A percentile compares a stretch with the other conserved stretches of the same genome.
Conservation (phyloP, 495 filamentous ascomycete genomes). For the Paragyromitra xinjiangensis region DNA sequence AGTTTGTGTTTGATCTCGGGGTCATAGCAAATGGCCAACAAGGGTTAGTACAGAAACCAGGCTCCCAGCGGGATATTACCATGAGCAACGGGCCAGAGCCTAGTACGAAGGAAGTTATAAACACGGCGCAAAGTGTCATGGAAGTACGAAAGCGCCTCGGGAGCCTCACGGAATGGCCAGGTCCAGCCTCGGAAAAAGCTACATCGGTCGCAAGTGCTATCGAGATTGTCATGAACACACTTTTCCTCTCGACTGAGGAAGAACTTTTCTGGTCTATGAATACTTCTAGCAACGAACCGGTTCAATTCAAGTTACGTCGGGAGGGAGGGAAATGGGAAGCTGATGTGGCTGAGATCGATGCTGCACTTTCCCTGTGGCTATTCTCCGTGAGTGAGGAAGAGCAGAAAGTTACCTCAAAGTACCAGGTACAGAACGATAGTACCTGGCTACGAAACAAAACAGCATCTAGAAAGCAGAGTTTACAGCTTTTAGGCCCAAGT, state of each 20-base stretch:
- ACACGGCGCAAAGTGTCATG: background rate
- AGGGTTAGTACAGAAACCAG: no score
- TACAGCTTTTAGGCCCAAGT: slow-evolving; percentile 9
- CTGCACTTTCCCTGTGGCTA: slow-evolving; percentile 44
- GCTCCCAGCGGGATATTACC: no score
- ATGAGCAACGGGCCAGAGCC: no score
- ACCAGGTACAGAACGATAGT: background rate
- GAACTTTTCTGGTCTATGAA: background rate
- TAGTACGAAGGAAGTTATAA: no score
- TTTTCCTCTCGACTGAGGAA: background rate
- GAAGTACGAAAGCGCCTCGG: slow-evolving; percentile 22
- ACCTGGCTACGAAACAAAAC: slow-evolving; percentile 25
- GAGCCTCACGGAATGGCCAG: slow-evolving; percentile 27
- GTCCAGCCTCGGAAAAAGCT: slow-evolving; percentile 24
- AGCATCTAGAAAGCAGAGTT: background rate
- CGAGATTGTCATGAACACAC: slow-evolving; percentile 38
- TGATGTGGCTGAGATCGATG: slow-evolving; percentile 33
- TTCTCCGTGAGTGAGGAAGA: background rate
- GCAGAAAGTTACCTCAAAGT: background rate
- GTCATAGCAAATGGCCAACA: no score
- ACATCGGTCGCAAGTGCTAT: slow-evolving; percentile 27
- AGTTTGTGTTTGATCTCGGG: no score
- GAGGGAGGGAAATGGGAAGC: slow-evolving; percentile 9
- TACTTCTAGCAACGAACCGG: background rate
- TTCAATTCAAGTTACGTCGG: background rate